Percentiles rank a stretch among this genome's conserved stretches.
These are phyloP conservation scores for Schizothecium vesticola DNA, from an alignment of 495 filamentous ascomycete genomes.

Conservation along the genomic window DNA sequence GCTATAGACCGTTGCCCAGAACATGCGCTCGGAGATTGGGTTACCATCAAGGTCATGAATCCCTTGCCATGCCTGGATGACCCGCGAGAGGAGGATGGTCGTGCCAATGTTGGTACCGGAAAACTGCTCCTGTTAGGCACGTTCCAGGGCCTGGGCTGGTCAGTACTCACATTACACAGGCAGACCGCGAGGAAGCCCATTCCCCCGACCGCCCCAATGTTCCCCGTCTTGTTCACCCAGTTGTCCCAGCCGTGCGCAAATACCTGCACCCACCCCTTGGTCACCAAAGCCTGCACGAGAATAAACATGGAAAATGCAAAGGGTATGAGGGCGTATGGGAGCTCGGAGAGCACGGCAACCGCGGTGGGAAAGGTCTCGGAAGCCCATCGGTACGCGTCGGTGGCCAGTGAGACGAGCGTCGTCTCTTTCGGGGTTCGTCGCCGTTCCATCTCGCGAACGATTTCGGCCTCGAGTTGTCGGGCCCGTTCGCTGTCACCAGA, in stretches of 20 bases:
- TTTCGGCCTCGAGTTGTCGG: not conserved
- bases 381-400: conserved; percentile 45
- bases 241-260: conserved; percentile 66
- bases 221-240: conserved; percentile 61
- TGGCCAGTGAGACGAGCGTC: conserved; percentile 46
- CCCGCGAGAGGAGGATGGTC: conserved; percentile 59
- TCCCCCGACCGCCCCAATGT: conserved; percentile 56
- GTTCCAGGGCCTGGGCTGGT: not conserved
- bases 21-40: conserved; percentile 51
- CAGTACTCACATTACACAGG: conserved; percentile 57
- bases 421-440: conserved; percentile 4
- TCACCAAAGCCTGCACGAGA: conserved; percentile 60
- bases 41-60: conserved; percentile 43
- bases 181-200: conserved; percentile 65
- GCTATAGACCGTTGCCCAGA: conserved; percentile 62
- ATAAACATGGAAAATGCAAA: conserved; percentile 66
- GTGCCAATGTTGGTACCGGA: conserved; percentile 67
- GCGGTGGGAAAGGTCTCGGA: conserved; percentile 63
- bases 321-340: conserved; percentile 58
- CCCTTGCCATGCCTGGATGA: conserved; percentile 57
- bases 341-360: conserved; percentile 51
- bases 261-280: conserved; percentile 61
- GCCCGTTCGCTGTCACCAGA: not conserved
- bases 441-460: not conserved
- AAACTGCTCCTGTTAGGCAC: conserved; percentile 40